Evolutionary conservation across 306 rosid genomes (phyloP), one percentile per base, ranked within the genome.

Genomic region (Luffa acutangula): DNA sequence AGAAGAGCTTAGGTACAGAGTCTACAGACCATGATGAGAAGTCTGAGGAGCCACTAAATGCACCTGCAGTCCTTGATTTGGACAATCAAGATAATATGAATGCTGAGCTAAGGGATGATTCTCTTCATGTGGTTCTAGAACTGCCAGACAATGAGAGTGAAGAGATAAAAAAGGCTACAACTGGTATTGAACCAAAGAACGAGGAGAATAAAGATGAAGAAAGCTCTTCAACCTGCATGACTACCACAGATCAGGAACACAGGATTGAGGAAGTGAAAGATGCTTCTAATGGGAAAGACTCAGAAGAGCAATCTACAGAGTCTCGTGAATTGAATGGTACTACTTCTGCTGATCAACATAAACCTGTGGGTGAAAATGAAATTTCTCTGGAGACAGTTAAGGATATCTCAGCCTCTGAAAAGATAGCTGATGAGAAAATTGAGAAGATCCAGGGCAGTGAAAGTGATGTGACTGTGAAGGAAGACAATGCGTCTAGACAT

Each of bases 71-170:
- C 56, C 78, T 56, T 67, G 42, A 21, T 81, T 37, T 66, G 56
- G 86, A 83, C 78, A 58, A 77, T 77, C 78, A 59, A 80, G 91
- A 81, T 77, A 82, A 59, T 77, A 56, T 66, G 11, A 73, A 31
- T 48, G 83, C 52, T 42, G 87, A 85, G 65, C 53, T 52, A 39
- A 75, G 76, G 45, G 86, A 33, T 21, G 64, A 66, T 78, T 83
- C 74, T 45, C 62, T 72, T 82, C 9, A 57, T 9, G 49, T 8
- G 45, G 74, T 57, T 83, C 75, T 57, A 43, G 83, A 83, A 69
- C 80, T 81, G 80, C 83, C 21, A 46, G 82, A 21, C 59, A 82
- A 78, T 80, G 78, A 77, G 53, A 78, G 52, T 78, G 67, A 25
- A 17, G 86, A 79, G 41, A 49, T 52, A 80, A 73, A 85, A 49